phyloP scores from a whole-genome alignment of 192 early-diverging fungal species.

The Chytriomyces sp. region DNA sequence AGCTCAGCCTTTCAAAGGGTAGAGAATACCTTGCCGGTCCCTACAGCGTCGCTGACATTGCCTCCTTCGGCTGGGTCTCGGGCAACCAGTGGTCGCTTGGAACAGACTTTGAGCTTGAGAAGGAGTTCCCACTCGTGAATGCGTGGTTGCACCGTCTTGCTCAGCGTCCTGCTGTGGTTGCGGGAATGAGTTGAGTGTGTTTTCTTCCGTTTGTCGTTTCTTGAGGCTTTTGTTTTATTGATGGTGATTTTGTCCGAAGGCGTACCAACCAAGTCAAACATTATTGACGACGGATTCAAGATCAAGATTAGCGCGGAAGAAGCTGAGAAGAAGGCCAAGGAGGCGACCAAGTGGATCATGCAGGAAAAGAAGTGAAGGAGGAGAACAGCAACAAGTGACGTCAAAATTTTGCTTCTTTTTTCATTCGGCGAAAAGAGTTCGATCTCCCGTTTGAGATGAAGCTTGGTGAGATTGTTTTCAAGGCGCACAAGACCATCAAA shows the following conservation, averaged over 20 bases:
- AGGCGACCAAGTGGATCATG: slow-evolving; percentile 25
- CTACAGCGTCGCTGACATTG: slow-evolving; percentile 57
- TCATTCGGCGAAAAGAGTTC: too few relatives aligned
- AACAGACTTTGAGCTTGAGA: slow-evolving; percentile 19
- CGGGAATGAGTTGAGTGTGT: slow-evolving; percentile 35
- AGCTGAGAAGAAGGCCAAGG: neutral
- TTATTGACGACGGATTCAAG: slow-evolving; percentile 28
- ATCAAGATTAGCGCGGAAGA: slow-evolving; percentile 14
- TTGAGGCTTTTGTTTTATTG: neutral
- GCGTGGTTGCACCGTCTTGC: slow-evolving; percentile 49
- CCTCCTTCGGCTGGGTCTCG: slow-evolving; percentile 49
- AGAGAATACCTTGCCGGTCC: slow-evolving; percentile 34
- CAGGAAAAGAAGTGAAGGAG: neutral
- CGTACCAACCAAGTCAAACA: neutral
- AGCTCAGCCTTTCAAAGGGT: slow-evolving; percentile 14
- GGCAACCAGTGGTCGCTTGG: slow-evolving; percentile 10
- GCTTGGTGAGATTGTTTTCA: too few relatives aligned
- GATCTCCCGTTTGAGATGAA: too few relatives aligned
- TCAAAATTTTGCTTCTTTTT: too few relatives aligned
- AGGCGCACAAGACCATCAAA: too few relatives aligned
- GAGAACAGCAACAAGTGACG: too few relatives aligned
- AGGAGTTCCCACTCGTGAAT: slow-evolving; percentile 47
- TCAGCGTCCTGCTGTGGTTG: slow-evolving; percentile 37
- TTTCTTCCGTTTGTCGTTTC: neutral
- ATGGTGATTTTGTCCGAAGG: neutral